Evolutionary conservation across 768 basidiomycete genomes (phyloP), one percentile per base, ranked within the genome.

Genomic region (Mycena belliarum): DNA sequence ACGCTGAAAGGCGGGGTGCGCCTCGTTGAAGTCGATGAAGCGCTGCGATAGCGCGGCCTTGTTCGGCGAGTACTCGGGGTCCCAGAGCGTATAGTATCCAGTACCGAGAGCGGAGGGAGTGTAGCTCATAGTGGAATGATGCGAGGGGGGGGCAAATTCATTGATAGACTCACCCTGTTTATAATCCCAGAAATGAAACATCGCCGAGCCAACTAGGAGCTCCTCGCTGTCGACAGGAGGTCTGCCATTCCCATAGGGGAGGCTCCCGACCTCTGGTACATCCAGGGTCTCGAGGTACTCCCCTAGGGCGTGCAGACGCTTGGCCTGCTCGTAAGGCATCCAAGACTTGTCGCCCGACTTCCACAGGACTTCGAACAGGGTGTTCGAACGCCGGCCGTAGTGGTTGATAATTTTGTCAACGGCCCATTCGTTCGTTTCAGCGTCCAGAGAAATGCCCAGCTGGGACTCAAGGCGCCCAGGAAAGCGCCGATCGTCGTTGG

Each of bases 261-360:
- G 23, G 2, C 3, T 20, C 3, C 18, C 25, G 32, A 49, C 14
- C 3, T 37, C 33, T 3, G 48, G 38, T 6, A 25, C 35, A 0
- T 35, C 48, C 23, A 23, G 8, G 2, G 33, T 23, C 32, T 49
- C 32, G 33, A 49, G 21, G 58, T 77, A 77, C 4, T 62, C 54
- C 0, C 47, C 25, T 4, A 75, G 41, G 0, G 67, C 67, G 0
- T 63, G 48, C 0, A 73, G 47, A 16, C 66, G 65, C 14, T 44
- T 38, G 0, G 74, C 59, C 32, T 68, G 57, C 12, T 32, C 15
- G 40, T 65, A 71, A 4, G 67, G 64, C 25, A 74, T 21, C 76
- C 76, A 78, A 14, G 67, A 71, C 1, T 59, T 37, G 28, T 74
- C 70, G 3, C 72, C 63, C 3, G 69, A 65, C 43, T 66, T 70